These are phyloP conservation scores for Coemansia sp. DNA, from an alignment of 192 early-diverging fungal genomes.

Conservation along the genomic window DNA sequence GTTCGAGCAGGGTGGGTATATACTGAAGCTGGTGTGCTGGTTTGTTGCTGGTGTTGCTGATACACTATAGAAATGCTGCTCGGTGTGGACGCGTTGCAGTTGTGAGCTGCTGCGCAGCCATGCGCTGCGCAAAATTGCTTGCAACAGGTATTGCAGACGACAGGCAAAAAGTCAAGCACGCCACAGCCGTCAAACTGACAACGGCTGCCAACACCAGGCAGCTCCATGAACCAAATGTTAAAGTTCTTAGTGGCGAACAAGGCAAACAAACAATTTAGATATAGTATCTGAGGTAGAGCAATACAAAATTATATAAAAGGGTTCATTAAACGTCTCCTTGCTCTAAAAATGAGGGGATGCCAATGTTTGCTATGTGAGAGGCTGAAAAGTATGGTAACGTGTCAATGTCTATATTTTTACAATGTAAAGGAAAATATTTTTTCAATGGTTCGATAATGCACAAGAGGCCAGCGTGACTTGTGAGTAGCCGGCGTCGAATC, in stretches of 20 bases:
- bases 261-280: neutral
- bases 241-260: neutral
- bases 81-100: constrained; percentile 12
- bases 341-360: neutral
- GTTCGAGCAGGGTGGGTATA: constrained; percentile 33
- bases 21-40: constrained; percentile 16
- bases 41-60: neutral
- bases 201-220: constrained; percentile 34
- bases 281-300: neutral
- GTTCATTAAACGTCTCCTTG: neutral
- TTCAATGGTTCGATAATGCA: constrained; percentile 41
- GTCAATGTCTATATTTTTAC: neutral
- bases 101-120: constrained; percentile 19
- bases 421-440: constrained; percentile 36
- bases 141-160: constrained; percentile 25
- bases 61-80: neutral
- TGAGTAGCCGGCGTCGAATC: neutral
- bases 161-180: constrained; percentile 40
- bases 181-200: constrained; percentile 36
- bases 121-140: constrained; percentile 36
- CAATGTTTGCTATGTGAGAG: neutral
- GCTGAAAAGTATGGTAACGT: neutral
- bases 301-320: neutral
- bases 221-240: constrained; percentile 32
- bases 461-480: constrained; percentile 32